These are phyloP conservation scores for Phytopythium mirpurense DNA, from an alignment of 352 stramenopile species.

Conservation along the genomic window DNA sequence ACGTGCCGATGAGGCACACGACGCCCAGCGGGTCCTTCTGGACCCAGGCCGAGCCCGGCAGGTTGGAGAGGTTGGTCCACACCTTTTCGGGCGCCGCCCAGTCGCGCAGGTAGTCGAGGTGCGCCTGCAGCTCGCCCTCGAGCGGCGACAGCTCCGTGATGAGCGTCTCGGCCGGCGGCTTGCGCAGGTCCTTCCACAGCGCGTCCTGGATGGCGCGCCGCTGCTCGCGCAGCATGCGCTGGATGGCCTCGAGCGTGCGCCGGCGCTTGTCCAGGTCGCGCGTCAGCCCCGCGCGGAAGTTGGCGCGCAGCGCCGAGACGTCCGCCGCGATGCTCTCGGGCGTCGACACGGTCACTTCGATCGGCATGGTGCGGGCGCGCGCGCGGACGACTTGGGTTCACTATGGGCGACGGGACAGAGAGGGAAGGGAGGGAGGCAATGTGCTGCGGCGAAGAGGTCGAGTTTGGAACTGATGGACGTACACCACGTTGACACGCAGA, in stretches of 20 bases:
- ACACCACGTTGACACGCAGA: neutral
- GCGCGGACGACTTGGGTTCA: neutral
- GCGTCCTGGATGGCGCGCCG: slow-evolving; percentile 38
- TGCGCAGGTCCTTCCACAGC: slow-evolving; percentile 60
- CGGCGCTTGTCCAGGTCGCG: slow-evolving; percentile 35
- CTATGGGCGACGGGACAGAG: no score
- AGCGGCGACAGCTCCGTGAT: slow-evolving; percentile 50
- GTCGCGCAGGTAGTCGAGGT: slow-evolving; percentile 54
- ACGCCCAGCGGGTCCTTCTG: slow-evolving; percentile 72
- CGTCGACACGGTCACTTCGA: slow-evolving; percentile 9
- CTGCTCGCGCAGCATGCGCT: slow-evolving; percentile 42
- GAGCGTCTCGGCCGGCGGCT: slow-evolving; percentile 57
- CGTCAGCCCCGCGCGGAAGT: slow-evolving; percentile 45
- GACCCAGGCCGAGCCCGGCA: slow-evolving; percentile 47
- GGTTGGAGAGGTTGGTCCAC: slow-evolving; percentile 43
- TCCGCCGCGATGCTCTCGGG: slow-evolving; percentile 32
- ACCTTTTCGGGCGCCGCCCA: slow-evolving; percentile 51
- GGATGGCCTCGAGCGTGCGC: slow-evolving; percentile 37
- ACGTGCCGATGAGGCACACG: slow-evolving; percentile 83
- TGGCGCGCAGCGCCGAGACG: slow-evolving; percentile 39
- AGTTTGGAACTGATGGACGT: no score
- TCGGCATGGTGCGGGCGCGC: neutral
- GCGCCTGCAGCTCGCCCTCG: slow-evolving; percentile 52
- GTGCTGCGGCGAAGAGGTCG: no score
- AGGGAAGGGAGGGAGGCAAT: no score